Evolutionary conservation across 176 grass and related monocot genomes (phyloP).

Genomic region (Guadua angustifolia): DNA sequence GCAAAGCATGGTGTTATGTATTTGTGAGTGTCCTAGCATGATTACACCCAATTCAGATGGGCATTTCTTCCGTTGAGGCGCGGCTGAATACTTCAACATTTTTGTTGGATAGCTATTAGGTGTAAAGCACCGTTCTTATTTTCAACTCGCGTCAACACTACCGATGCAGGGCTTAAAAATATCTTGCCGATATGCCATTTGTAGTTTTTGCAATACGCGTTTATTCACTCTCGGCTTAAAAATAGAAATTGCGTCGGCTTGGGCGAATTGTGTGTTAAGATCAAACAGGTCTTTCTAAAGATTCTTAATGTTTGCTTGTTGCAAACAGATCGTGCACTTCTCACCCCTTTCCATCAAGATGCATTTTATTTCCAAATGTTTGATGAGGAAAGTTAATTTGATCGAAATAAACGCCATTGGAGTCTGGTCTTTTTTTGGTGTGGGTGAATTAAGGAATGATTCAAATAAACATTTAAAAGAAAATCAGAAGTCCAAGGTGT

Average conservation of each 20-base stretch:
- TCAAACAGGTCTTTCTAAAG: not conserved
- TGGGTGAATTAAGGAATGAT: not conserved
- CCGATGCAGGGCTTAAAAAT: not conserved
- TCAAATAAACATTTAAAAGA: not conserved
- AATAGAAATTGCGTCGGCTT: not conserved
- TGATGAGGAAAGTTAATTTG: not conserved
- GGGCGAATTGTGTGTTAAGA: constrained; percentile 8
- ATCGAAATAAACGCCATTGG: not conserved
- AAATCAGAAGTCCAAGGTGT: not conserved
- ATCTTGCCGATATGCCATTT: not conserved
- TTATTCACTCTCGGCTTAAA: too few species aligned
- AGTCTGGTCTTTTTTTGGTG: not conserved
- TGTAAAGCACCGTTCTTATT: constrained; percentile 26
- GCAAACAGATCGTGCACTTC: not conserved
- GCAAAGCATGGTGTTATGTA: not conserved
- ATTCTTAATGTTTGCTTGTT: constrained; percentile 10
- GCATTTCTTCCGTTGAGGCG: not conserved
- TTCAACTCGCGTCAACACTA: not conserved
- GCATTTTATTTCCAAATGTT: not conserved
- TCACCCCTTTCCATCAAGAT: not conserved
- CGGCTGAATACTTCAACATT: not conserved
- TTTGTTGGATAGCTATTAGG: not conserved
- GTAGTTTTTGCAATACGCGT: constrained; percentile 3
- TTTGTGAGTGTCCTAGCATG: not conserved
- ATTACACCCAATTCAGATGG: not conserved